phyloP scores from a whole-genome alignment of 805 yeast species.

The Barnettozyma vustinii region DNA sequence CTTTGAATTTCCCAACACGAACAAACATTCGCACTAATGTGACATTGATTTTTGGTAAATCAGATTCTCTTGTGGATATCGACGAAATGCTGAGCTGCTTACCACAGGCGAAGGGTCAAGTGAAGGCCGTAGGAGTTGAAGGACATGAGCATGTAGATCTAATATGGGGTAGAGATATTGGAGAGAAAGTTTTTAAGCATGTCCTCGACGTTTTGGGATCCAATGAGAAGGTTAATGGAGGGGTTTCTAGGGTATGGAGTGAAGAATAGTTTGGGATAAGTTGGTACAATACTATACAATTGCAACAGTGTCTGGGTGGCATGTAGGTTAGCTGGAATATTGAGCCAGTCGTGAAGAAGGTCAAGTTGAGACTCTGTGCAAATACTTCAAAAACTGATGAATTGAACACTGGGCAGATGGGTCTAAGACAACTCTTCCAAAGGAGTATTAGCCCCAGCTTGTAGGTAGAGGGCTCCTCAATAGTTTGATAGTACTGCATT shows the following conservation, averaged over 20 bases:
- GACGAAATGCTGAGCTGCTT: conserved; percentile 64
- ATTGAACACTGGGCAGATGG: no score
- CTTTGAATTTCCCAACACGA: conserved; percentile 47
- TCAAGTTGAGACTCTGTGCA: no score
- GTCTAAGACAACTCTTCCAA: no score
- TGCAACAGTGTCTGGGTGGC: no score
- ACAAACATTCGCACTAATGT: conserved; percentile 68
- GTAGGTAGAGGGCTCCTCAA: no score
- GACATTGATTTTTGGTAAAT: conserved; percentile 69
- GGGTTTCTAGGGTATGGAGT: neutral
- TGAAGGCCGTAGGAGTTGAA: conserved; percentile 50
- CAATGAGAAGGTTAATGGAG: neutral
- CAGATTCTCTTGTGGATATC: conserved; percentile 84
- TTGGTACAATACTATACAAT: no score
- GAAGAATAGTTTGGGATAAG: neutral
- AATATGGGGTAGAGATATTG: conserved; percentile 77
- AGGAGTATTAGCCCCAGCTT: no score
- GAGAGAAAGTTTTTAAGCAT: conserved; percentile 32
- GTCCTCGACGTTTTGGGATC: neutral
- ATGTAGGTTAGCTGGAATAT: no score
- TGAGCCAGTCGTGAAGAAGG: no score
- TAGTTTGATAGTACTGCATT: no score
- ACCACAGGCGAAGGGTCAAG: conserved; percentile 39
- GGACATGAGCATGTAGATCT: conserved; percentile 89
- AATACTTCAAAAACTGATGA: no score